These are phyloP conservation scores for Populus tremula DNA, from an alignment of 345 rosid species.

Conservation along the genomic window DNA sequence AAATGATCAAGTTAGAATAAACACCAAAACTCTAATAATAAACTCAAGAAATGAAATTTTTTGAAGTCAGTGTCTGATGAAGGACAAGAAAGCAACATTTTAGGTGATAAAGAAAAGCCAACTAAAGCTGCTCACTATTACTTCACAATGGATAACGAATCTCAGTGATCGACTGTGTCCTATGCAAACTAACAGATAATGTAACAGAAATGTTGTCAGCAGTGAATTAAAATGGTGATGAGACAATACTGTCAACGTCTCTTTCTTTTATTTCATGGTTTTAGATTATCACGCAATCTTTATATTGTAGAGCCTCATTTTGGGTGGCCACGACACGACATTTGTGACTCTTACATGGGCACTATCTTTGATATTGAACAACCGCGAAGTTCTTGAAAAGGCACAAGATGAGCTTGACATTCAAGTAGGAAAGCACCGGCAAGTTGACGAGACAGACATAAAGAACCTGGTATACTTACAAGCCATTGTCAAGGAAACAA, in stretches of 20 bases:
- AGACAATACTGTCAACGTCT: no score
- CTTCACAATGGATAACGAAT: neutral
- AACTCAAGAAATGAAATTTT: no score
- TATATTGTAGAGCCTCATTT: slow-evolving; percentile 2
- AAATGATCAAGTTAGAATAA: no score
- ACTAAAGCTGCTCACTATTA: neutral
- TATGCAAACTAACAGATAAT: neutral
- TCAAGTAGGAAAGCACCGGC: slow-evolving; percentile 6
- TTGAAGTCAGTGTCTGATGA: neutral
- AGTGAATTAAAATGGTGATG: no score
- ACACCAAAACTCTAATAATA: no score
- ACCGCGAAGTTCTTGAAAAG: neutral
- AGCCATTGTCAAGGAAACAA: slow-evolving; percentile 22
- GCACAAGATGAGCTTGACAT: slow-evolving; percentile 17
- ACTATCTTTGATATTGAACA: slow-evolving; percentile 8
- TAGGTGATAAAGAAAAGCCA: neutral
- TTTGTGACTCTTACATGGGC: slow-evolving; percentile 15
- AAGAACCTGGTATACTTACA: slow-evolving; percentile 18
- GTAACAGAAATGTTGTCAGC: no score
- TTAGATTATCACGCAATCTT: neutral
- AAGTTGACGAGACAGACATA: slow-evolving; percentile 10
- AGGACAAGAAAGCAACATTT: neutral
- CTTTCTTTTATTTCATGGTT: no score
- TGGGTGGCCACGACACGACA: slow-evolving; percentile 17
- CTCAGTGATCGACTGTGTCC: neutral